phyloP scores from a whole-genome alignment of 768 basidiomycete genomes.

The Kwoniella bestiolae region DNA sequence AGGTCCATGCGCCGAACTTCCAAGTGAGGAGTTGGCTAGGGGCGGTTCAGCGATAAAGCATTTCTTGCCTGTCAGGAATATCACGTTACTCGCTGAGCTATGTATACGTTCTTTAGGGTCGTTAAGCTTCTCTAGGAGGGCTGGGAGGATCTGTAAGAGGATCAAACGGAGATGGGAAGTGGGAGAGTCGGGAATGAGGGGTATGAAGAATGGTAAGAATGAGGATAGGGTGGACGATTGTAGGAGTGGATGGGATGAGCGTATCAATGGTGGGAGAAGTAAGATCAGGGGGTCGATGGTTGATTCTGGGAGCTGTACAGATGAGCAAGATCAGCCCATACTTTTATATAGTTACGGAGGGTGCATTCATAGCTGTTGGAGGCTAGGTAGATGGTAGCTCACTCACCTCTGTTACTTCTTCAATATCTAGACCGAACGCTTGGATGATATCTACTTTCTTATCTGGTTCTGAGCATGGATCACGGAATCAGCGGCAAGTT shows the following conservation, averaged over 20 bases:
- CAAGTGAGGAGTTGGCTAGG: neutral
- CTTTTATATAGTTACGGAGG: too few relatives aligned
- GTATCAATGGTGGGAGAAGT: slow-evolving; percentile 36
- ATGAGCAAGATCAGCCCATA: too few relatives aligned
- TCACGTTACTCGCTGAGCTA: slow-evolving; percentile 31
- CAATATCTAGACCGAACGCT: slow-evolving; percentile 49
- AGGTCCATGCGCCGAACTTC: neutral
- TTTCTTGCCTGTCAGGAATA: slow-evolving; percentile 39
- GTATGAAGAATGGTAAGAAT: slow-evolving; percentile 49
- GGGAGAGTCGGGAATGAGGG: slow-evolving; percentile 29
- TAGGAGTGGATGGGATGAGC: slow-evolving; percentile 36
- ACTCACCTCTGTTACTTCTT: slow-evolving; percentile 41
- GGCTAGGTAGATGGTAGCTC: neutral
- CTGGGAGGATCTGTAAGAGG: slow-evolving; percentile 42
- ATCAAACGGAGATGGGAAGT: slow-evolving; percentile 41
- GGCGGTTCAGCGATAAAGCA: slow-evolving; percentile 42
- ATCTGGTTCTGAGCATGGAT: slow-evolving; percentile 33
- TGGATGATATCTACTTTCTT: slow-evolving; percentile 56
- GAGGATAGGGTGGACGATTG: slow-evolving; percentile 36
- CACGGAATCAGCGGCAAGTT: too few relatives aligned
- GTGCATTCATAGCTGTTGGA: too few relatives aligned
- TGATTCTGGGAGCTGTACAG: slow-evolving; percentile 42
- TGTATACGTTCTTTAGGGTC: slow-evolving; percentile 54
- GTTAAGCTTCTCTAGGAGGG: slow-evolving; percentile 49
- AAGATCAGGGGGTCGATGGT: slow-evolving; percentile 48